phyloP scores from a whole-genome alignment of 257 asterid species.

The Pogostemon cablin region DNA sequence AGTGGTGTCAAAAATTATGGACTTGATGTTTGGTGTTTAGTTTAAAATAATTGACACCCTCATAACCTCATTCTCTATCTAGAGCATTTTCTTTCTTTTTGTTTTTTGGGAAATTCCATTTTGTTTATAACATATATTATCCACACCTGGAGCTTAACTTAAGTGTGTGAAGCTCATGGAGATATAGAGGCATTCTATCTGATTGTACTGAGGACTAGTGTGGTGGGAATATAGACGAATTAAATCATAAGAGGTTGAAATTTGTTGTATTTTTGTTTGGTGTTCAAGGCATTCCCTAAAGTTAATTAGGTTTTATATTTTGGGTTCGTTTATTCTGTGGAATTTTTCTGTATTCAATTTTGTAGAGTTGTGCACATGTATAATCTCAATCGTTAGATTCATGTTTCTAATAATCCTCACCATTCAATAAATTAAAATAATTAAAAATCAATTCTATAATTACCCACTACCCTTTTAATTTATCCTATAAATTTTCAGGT shows the following conservation, averaged over 20 bases:
- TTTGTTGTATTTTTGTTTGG: not conserved
- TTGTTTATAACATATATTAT: conserved; percentile 35
- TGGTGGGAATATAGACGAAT: conserved; percentile 2
- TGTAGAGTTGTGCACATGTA: no score
- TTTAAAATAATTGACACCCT: not conserved
- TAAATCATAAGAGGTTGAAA: not conserved
- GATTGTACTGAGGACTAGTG: conserved; percentile 17
- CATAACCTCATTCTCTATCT: not conserved
- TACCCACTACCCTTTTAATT: no score
- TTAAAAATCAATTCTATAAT: no score
- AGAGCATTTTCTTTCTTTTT: not conserved
- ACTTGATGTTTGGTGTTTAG: conserved; percentile 90
- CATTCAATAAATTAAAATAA: no score
- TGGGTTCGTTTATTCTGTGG: no score
- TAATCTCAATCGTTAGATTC: no score
- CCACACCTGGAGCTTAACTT: conserved; percentile 15
- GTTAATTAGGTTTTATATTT: not conserved
- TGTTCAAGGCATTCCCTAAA: not conserved
- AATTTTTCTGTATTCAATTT: no score
- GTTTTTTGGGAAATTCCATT: conserved; percentile 59
- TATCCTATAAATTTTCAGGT: no score
- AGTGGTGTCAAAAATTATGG: conserved; percentile 80
- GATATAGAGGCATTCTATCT: conserved; percentile 3
- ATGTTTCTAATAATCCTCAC: no score
- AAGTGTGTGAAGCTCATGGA: conserved; percentile 26